phyloP scores from a whole-genome alignment of 352 stramenopile species.

The Globisporangium carolinianum region DNA sequence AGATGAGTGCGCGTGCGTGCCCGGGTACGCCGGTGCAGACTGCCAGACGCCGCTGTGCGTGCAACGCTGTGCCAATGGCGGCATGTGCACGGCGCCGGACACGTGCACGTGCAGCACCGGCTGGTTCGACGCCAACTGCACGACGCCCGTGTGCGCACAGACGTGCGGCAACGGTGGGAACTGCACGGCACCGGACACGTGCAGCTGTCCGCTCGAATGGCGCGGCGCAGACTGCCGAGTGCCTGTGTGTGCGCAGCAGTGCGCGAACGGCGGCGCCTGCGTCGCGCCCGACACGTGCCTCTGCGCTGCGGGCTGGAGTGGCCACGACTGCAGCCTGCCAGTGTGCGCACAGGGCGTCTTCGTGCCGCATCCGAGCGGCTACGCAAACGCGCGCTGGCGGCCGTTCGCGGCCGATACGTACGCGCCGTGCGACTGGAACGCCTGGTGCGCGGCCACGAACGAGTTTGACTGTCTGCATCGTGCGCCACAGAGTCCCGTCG shows the following conservation, averaged over 20 bases:
- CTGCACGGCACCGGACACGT: constrained; percentile 89
- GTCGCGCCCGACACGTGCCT: constrained; percentile 92
- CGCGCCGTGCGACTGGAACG: constrained; percentile 83
- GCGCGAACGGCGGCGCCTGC: constrained; percentile 87
- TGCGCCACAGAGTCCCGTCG: constrained; percentile 26
- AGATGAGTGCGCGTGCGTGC: constrained; percentile 89
- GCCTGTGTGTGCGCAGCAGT: constrained; percentile 87
- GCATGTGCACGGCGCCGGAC: constrained; percentile 87
- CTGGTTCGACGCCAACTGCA: constrained; percentile 97
- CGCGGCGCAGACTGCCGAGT: constrained; percentile 88
- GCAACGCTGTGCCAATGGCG: constrained; percentile 87
- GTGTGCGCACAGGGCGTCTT: constrained; percentile 94
- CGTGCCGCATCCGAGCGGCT: constrained; percentile 64
- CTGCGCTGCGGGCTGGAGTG: constrained; percentile 90
- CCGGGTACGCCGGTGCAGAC: constrained; percentile 76
- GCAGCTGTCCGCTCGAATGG: constrained; percentile 87
- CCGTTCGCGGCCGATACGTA: constrained; percentile 71
- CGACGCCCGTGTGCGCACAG: constrained; percentile 92
- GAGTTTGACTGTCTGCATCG: constrained; percentile 91
- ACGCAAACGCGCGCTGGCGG: constrained; percentile 47
- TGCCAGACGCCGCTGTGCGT: constrained; percentile 85
- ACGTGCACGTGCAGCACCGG: constrained; percentile 87
- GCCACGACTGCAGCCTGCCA: constrained; percentile 89
- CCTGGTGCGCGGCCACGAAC: constrained; percentile 89
- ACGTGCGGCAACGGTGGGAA: constrained; percentile 96